Evolutionary conservation across 2,329 filamentous ascomycete genomes (phyloP).

Genomic region (Annulohypoxylon truncatum): DNA sequence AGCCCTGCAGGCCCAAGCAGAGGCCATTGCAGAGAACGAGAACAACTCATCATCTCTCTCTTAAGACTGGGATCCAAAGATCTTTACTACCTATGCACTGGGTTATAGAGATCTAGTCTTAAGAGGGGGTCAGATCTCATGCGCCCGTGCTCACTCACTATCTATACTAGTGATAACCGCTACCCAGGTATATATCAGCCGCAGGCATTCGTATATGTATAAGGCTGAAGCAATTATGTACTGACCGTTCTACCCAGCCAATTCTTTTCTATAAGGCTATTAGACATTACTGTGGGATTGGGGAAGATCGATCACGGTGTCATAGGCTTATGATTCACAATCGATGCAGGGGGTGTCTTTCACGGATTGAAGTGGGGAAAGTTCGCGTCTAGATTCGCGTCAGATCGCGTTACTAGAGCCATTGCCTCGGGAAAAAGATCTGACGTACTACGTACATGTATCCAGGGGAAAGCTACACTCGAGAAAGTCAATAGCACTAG

Average conservation of each 20-base stretch:
- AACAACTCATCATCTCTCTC: conserved; percentile 44
- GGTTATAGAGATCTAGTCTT: neutral
- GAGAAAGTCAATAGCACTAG: conserved; percentile 23
- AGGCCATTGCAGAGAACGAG: conserved; percentile 62
- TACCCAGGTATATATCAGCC: neutral
- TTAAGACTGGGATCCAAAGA: conserved; percentile 12
- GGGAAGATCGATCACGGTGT: neutral
- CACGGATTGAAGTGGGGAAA: conserved; percentile 24
- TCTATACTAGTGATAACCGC: neutral
- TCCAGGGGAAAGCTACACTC: conserved; percentile 2
- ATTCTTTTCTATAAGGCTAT: conserved; percentile 1
- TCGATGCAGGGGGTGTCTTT: conserved; percentile 6
- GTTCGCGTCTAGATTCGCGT: conserved; percentile 32
- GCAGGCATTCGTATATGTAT: neutral
- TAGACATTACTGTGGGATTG: neutral
- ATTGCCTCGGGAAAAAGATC: conserved; percentile 17
- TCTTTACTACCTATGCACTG: conserved; percentile 1
- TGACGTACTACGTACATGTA: conserved; percentile 18
- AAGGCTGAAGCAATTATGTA: neutral
- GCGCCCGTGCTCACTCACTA: neutral
- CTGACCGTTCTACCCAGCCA: neutral
- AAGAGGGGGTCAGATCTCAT: neutral
- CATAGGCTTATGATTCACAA: neutral
- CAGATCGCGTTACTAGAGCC: conserved; percentile 36
- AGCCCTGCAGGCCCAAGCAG: conserved; percentile 69